phyloP scores from a whole-genome alignment of 257 asterid genomes.

The Ehretia macrophylla region DNA sequence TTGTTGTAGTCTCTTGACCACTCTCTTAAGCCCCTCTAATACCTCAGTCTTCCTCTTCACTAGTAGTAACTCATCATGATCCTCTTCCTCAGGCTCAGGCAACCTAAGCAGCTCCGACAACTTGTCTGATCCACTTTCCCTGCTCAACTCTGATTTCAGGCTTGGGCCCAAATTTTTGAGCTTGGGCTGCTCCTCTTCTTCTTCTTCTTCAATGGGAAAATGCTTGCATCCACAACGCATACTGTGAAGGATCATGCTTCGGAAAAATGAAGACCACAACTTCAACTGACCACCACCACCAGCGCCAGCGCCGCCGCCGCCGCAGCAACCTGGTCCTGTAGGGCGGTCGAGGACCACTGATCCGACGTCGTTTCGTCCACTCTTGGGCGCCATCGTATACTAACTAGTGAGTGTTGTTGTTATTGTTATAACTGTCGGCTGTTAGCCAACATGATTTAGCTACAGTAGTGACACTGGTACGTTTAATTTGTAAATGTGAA shows the following conservation, averaged over 20 bases:
- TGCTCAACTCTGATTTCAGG: constrained; percentile 12
- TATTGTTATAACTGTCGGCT: background rate
- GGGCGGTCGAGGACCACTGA: constrained; percentile 60
- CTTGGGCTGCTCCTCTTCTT: background rate
- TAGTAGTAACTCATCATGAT: too few species aligned
- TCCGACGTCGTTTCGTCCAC: constrained; percentile 38
- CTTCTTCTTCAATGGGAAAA: background rate
- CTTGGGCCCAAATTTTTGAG: background rate
- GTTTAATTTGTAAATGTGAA: too few species aligned
- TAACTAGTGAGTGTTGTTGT: too few species aligned
- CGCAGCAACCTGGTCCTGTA: too few species aligned
- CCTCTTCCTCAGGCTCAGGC: constrained; percentile 55
- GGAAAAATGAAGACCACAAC: constrained; percentile 43
- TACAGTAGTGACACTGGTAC: too few species aligned
- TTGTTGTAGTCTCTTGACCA: constrained; percentile 27
- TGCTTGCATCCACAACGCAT: constrained; percentile 44
- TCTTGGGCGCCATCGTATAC: too few species aligned
- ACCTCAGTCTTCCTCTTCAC: constrained; percentile 51
- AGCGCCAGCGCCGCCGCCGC: constrained; percentile 6
- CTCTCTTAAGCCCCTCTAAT: constrained; percentile 52
- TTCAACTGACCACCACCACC: constrained; percentile 29
- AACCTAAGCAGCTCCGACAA: constrained; percentile 62
- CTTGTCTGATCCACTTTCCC: constrained; percentile 46
- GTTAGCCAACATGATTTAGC: too few species aligned
- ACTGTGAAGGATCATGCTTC: constrained; percentile 54